Percentiles rank a stretch among this genome's conserved stretches.
These are phyloP conservation scores for Spathaspora girioi DNA, from an alignment of 805 yeast genomes.

Conservation along the genomic window DNA sequence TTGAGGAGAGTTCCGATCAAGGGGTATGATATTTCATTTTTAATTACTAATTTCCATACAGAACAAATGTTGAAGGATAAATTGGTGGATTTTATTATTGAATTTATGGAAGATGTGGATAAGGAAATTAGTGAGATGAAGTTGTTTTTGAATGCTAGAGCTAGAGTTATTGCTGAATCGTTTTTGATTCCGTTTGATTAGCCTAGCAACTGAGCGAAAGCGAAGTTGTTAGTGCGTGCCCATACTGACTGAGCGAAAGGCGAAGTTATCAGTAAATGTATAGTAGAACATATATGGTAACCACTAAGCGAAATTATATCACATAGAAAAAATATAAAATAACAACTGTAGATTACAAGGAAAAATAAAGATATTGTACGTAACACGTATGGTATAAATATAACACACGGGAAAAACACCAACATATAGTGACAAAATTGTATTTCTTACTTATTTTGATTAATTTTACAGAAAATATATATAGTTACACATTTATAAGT, in stretches of 20 bases:
- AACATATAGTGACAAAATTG: no score
- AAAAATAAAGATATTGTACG: no score
- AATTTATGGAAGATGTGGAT: slow-evolving; percentile 98
- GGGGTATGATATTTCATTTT: slow-evolving; percentile 90
- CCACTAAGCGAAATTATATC: no score
- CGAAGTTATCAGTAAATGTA: not conserved
- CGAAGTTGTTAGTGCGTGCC: not conserved
- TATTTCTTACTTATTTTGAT: no score
- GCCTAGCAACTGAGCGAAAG: slow-evolving; percentile 19
- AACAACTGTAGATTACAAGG: no score
- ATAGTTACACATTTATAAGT: no score
- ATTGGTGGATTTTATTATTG: slow-evolving; percentile 93
- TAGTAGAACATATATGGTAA: no score
- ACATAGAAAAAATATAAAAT: no score
- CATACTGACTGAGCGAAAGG: not conserved
- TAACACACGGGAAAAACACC: no score
- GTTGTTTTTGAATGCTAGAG: slow-evolving; percentile 92
- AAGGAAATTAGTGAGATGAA: slow-evolving; percentile 98
- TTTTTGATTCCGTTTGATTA: slow-evolving; percentile 86
- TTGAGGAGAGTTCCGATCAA: slow-evolving; percentile 86
- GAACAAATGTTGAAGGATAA: slow-evolving; percentile 94
- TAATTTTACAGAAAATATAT: no score
- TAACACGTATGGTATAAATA: no score
- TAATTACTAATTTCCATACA: slow-evolving; percentile 91
- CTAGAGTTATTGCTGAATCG: slow-evolving; percentile 96